Conservation (phyloP, 345 rosid genomes). For the Syzygium oleosum region DNA sequence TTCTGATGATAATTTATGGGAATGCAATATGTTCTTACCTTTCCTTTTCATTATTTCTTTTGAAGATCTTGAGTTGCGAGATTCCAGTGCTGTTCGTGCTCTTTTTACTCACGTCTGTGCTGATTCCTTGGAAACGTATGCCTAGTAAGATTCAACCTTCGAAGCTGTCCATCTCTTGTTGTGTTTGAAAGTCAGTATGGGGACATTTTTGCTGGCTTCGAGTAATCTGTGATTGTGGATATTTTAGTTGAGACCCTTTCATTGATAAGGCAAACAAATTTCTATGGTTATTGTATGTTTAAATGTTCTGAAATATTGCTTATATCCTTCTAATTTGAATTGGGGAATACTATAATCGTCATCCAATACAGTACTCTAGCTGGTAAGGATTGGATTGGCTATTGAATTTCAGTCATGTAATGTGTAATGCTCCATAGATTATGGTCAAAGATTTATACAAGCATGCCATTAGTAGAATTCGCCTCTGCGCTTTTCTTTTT, state of each 20-base stretch:
- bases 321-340: neutral
- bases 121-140: neutral
- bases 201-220: neutral
- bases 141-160: neutral
- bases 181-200: neutral
- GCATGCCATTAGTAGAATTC: neutral
- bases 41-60: neutral
- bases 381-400: neutral
- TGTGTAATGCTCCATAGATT: neutral
- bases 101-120: neutral
- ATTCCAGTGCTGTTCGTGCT: neutral
- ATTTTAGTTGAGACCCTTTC: neutral
- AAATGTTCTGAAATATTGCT: neutral
- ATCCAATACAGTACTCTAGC: neutral
- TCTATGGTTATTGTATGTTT: neutral
- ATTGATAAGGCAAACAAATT: neutral
- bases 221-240: neutral
- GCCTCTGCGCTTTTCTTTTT: neutral
- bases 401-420: neutral
- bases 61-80: neutral
- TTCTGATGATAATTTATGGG: neutral
- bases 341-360: rapidly evolving
- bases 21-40: neutral
- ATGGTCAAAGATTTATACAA: neutral
- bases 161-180: neutral